A percentile compares a stretch with the other conserved stretches of the same genome.
Conservation (phyloP, 1,284 basidiomycete genomes). For the Pseudozyma flocculosa region DNA sequence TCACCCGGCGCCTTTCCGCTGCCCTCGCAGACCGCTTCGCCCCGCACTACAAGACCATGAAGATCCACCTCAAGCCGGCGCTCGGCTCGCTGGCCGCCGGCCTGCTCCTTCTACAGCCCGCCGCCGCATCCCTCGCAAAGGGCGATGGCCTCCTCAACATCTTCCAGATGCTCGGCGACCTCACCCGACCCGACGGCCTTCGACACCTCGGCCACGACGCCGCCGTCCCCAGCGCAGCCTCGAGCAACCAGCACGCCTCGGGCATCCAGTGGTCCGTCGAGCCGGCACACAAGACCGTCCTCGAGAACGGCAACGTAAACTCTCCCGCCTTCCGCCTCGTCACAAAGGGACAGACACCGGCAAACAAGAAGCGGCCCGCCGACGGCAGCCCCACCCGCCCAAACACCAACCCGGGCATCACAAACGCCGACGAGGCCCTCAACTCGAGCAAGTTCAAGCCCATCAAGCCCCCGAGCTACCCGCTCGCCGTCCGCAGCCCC, state of each 20-base stretch:
- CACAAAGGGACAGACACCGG: constrained; percentile 11
- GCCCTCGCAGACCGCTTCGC: too few species aligned
- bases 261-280: constrained; percentile 31
- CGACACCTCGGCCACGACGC: constrained; percentile 16
- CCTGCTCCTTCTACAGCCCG: constrained; percentile 5
- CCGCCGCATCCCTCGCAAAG: constrained; percentile 21
- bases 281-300: constrained; percentile 8
- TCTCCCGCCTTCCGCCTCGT: constrained; percentile 19
- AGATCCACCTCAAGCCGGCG: background rate
- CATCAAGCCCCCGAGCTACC: constrained; percentile 50
- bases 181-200: constrained; percentile 16
- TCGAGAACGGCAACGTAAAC: constrained; percentile 23
- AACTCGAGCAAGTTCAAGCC: constrained; percentile 42
- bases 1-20: too few species aligned
- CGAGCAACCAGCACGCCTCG: constrained; percentile 11
- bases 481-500: constrained; percentile 45
- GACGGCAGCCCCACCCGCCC: constrained; percentile 8
- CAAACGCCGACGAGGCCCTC: constrained; percentile 19
- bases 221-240: constrained; percentile 1
- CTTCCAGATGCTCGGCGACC: constrained; percentile 30
- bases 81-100: constrained; percentile 11
- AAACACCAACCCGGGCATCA: constrained; percentile 20
- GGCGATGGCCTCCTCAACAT: constrained; percentile 19
- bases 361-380: background rate
- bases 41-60: background rate